Conservation (phyloP, 495 filamentous ascomycete genomes). For the Talaromyces ruber region DNA sequence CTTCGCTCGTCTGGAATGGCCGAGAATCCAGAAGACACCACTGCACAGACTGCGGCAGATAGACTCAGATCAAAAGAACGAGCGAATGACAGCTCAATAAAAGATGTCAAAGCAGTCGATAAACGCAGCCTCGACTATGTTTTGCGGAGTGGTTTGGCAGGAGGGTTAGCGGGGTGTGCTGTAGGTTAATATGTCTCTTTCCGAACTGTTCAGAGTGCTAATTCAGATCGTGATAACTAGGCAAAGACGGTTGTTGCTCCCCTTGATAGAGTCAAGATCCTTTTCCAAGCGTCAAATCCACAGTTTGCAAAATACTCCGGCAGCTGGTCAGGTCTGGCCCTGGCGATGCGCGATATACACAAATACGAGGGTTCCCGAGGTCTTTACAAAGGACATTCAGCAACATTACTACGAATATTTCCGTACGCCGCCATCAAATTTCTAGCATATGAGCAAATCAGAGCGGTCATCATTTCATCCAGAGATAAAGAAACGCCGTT, state of each 20-base stretch:
- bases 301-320: conserved; percentile 88
- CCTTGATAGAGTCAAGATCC: conserved; percentile 95
- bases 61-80: background rate
- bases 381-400: conserved; percentile 87
- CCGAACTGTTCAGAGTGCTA: background rate
- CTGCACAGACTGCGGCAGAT: background rate
- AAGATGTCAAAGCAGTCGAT: conserved; percentile 31
- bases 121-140: conserved; percentile 80
- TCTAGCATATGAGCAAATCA: conserved; percentile 92
- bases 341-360: conserved; percentile 79
- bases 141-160: conserved; percentile 70
- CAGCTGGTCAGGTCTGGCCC: conserved; percentile 69
- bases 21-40: background rate
- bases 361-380: conserved; percentile 61
- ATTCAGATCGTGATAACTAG: conserved; percentile 30
- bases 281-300: conserved; percentile 93
- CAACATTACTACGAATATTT: conserved; percentile 89
- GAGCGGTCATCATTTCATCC: conserved; percentile 60
- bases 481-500: conserved; percentile 69
- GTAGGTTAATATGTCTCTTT: conserved; percentile 38
- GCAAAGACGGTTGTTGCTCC: conserved; percentile 94
- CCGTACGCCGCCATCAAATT: conserved; percentile 98
- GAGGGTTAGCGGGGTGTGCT: conserved; percentile 80
- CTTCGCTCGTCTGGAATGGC: background rate
- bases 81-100: background rate